Conservation (phyloP, 257 asterid genomes). For the Mentha longifolia region DNA sequence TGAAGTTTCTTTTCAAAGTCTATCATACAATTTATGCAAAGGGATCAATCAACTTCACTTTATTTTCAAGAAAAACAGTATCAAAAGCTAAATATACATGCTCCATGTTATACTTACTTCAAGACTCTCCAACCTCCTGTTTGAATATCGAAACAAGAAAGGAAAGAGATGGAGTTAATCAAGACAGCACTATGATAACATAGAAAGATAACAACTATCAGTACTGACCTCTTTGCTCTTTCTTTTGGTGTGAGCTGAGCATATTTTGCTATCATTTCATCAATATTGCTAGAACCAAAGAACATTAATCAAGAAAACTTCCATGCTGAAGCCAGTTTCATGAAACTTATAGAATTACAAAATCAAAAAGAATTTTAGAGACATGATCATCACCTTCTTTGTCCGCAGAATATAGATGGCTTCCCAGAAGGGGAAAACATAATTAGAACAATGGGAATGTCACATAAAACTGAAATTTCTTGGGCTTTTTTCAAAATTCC, state of each 20-base stretch:
- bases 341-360: no score
- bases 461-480: slow-evolving; percentile 82
- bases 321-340: slow-evolving; percentile 46
- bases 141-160: slow-evolving; percentile 18
- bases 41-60: slow-evolving; percentile 27
- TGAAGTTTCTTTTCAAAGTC: slow-evolving; percentile 82
- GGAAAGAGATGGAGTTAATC: slow-evolving; percentile 20
- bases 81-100: slow-evolving; percentile 11
- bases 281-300: slow-evolving; percentile 62
- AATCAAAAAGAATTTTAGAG: not conserved
- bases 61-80: slow-evolving; percentile 5
- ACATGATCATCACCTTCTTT: slow-evolving; percentile 52
- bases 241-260: slow-evolving; percentile 85
- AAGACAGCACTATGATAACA: not conserved
- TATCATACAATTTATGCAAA: slow-evolving; percentile 36
- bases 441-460: slow-evolving; percentile 73
- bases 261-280: slow-evolving; percentile 80
- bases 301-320: not conserved
- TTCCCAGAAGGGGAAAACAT: slow-evolving; percentile 92
- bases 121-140: slow-evolving; percentile 95
- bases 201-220: slow-evolving; percentile 24
- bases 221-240: slow-evolving; percentile 71
- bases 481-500: slow-evolving; percentile 86
- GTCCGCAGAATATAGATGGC: slow-evolving; percentile 72
- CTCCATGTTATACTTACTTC: slow-evolving; percentile 60